Conservation (phyloP, 2,329 filamentous ascomycete species). For the Ceratocystis ficicola region DNA sequence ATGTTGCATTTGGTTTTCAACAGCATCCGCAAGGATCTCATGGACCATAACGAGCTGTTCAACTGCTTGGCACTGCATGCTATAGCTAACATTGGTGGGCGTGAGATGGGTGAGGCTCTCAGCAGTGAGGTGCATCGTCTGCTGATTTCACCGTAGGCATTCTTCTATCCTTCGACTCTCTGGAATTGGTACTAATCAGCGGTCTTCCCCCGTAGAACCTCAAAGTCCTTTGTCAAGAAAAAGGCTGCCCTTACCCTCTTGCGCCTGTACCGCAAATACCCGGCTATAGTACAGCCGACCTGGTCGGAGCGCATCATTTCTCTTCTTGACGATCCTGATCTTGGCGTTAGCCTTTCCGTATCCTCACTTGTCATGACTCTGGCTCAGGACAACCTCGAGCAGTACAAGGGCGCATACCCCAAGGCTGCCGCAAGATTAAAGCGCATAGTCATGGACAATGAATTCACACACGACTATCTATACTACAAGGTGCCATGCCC, state of each 20-base stretch:
- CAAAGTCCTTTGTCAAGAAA: conserved; percentile 98
- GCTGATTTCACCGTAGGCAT: conserved; percentile 80
- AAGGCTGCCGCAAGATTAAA: conserved; percentile 86
- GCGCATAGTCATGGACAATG: conserved; percentile 78
- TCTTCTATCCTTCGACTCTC: background rate
- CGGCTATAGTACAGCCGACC: conserved; percentile 84
- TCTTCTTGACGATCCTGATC: conserved; percentile 92
- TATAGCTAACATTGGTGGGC: conserved; percentile 91
- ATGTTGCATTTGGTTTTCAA: conserved; percentile 93
- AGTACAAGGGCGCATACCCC: conserved; percentile 86
- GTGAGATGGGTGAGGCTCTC: conserved; percentile 93
- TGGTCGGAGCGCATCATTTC: conserved; percentile 98
- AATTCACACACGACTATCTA: conserved; percentile 81
- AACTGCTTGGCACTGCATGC: conserved; percentile 95
- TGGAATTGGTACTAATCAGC: background rate
- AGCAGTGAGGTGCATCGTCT: conserved; percentile 85
- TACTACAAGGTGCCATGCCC: conserved; percentile 99
- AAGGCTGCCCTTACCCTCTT: conserved; percentile 91
- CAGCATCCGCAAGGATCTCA: conserved; percentile 89
- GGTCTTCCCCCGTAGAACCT: conserved; percentile 36
- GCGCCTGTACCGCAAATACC: conserved; percentile 86
- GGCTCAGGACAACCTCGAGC: conserved; percentile 84
- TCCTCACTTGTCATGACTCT: conserved; percentile 91
- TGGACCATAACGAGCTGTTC: conserved; percentile 92
- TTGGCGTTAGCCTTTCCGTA: conserved; percentile 88